Percentiles rank a stretch among this genome's conserved stretches.
Conservation (phyloP, 192 early-diverging fungal species). For the Entrophospora sp. region DNA sequence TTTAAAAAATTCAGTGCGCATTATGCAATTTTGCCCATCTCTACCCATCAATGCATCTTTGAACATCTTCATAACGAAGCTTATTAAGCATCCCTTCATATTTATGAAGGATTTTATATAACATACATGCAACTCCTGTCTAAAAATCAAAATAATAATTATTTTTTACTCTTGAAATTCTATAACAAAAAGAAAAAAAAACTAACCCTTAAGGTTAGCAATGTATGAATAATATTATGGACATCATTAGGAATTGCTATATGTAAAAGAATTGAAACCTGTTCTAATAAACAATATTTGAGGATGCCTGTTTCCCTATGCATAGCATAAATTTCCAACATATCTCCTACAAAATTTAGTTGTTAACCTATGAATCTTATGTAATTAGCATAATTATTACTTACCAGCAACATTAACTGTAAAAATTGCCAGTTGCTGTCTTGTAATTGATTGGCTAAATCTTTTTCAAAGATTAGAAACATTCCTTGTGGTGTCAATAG, state of each 20-base stretch:
- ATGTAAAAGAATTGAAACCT: constrained; percentile 8
- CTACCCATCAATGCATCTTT: no score
- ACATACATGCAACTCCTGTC: constrained; percentile 1
- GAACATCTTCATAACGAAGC: no score
- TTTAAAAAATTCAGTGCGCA: no score
- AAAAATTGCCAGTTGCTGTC: constrained; percentile 9
- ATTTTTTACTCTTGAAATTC: constrained; percentile 7
- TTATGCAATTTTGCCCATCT: no score
- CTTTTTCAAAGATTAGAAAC: constrained; percentile 4
- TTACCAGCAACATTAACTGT: constrained; percentile 13
- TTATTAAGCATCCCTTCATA: no score
- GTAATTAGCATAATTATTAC: constrained; percentile 1
- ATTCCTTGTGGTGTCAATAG: constrained; percentile 14
- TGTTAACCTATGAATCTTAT: not conserved
- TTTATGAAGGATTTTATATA: constrained; percentile 8
- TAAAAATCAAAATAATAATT: constrained; percentile 10
- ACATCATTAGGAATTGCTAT: constrained; percentile 5
- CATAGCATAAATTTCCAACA: constrained; percentile 13
- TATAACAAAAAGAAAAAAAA: constrained; percentile 10
- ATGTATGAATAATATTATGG: not conserved
- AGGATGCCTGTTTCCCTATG: constrained; percentile 3
- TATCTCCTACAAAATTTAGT: constrained; percentile 9
- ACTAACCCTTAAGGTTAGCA: constrained; percentile 10
- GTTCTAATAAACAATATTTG: constrained; percentile 1
- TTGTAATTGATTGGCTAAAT: constrained; percentile 5